Base-by-base conservation (phyloP, 495 filamentous ascomycete genomes). In the Neurospora terricola region DNA sequence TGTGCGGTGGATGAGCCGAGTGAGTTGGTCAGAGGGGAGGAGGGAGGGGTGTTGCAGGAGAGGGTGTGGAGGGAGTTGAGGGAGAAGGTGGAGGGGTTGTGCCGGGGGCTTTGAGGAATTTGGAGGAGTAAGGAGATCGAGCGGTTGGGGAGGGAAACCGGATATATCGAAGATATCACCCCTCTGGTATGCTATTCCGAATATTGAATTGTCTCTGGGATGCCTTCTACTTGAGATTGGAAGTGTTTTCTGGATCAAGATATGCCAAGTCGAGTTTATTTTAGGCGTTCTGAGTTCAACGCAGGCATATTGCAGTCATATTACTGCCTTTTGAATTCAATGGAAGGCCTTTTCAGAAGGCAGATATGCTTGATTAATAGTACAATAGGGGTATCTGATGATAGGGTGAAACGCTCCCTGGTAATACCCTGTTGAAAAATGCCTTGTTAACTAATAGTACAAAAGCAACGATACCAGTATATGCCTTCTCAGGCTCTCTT, bases 31-130 rank as follows among this genome's bases (percentile, higher is more conserved):
- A 72, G 23, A 3, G 38, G 71, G 6, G n/a, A 34, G 11, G 71
- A 54, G 27, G 71, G 73, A 0, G 11, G 2, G 1, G 45, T 34
- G n/a, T 14, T 68, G 34, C 73, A 75, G 43, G 71, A 42, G 37
- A 82, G 80, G 77, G 80, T 91, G 9, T 87, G 88, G 83, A 73
- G 73, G n/a, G 87, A 91, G 79, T 38, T 90, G 10, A 77, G 78
- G 18, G 74, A 72, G 30, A 86, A 89, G 68, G 38, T 89, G 45
- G 86, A 87, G 73, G 82, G 39, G 79, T 88, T 27, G 5, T 70
- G 70, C 36, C 79, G 78, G 75, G 70, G 77, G 71, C 81, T 74
- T 72, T 77, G 79, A 12, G 34, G 54, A 23, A 12, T 14, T 54
- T 54, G 45, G 45, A 62, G 54, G 23, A 34, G 10, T 62, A 12